A percentile compares a stretch with the other conserved stretches of the same genome.
phyloP scores from a whole-genome alignment of 805 yeast species.

The Candida khao-thaluensis region DNA sequence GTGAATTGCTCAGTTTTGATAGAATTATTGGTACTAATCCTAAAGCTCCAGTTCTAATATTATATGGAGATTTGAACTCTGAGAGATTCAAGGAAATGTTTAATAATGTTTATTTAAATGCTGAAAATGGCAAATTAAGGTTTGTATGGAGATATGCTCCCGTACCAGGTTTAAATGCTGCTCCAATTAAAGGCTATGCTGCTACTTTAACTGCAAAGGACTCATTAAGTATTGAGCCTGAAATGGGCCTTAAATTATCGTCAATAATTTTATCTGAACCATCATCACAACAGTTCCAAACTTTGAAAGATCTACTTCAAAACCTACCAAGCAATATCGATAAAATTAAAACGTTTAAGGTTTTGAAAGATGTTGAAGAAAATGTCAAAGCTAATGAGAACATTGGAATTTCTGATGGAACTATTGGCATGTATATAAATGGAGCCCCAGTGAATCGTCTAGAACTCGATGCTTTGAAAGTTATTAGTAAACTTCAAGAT shows the following conservation, averaged over 20 bases:
- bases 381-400: constrained; percentile 18
- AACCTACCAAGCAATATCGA: constrained; percentile 48
- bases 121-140: constrained; percentile 62
- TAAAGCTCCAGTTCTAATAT: constrained; percentile 51
- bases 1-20: constrained; percentile 48
- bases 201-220: constrained; percentile 46
- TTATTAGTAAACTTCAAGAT: constrained; percentile 38
- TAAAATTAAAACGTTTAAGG: constrained; percentile 1
- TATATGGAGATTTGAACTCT: constrained; percentile 67
- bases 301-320: constrained; percentile 39
- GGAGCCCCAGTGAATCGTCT: constrained; percentile 59
- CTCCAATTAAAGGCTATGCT: constrained; percentile 59
- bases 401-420: constrained; percentile 37
- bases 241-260: constrained; percentile 42
- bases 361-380: neutral
- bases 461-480: constrained; percentile 42
- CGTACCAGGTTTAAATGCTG: constrained; percentile 15
- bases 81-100: constrained; percentile 56
- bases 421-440: constrained; percentile 61
- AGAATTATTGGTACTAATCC: constrained; percentile 57
- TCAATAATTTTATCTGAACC: constrained; percentile 31
- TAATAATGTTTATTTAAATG: constrained; percentile 55
- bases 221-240: constrained; percentile 11
- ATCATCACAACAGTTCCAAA: constrained; percentile 24
- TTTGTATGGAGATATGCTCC: constrained; percentile 77